Conservation (phyloP, 2,329 filamentous ascomycete genomes). For the Didymella exigua region DNA sequence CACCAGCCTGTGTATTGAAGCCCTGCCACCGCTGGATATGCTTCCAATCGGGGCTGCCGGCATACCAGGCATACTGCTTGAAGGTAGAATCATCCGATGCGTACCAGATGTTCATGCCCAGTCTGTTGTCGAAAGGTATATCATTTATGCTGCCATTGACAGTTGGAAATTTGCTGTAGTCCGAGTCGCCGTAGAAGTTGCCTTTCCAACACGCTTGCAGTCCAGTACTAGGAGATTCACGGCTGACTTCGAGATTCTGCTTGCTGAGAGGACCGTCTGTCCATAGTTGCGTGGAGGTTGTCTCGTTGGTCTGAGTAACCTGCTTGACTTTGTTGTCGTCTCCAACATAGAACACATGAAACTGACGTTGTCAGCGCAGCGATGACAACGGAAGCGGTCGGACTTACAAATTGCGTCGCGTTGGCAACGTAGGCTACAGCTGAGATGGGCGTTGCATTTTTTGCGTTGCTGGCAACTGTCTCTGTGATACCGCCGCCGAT, state of each 20-base stretch:
- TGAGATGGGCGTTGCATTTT: constrained; percentile 52
- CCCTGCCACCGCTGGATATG: constrained; percentile 45
- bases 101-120: constrained; percentile 55
- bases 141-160: constrained; percentile 32
- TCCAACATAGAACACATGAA: constrained; percentile 52
- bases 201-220: constrained; percentile 82
- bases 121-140: constrained; percentile 31
- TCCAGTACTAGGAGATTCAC: constrained; percentile 85
- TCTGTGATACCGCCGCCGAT: constrained; percentile 47
- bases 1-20: constrained; percentile 52
- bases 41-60: constrained; percentile 46
- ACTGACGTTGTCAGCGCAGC: constrained; percentile 24
- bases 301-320: constrained; percentile 45
- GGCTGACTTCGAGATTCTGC: constrained; percentile 81
- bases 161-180: constrained; percentile 48
- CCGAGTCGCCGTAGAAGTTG: constrained; percentile 56
- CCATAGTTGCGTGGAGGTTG: constrained; percentile 46
- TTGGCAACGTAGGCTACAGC: constrained; percentile 51
- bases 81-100: constrained; percentile 49
- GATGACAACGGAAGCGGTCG: no score
- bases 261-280: constrained; percentile 59
- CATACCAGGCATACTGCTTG: constrained; percentile 51
- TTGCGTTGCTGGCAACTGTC: constrained; percentile 51
- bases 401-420: constrained; percentile 44
- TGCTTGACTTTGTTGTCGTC: constrained; percentile 49